Conservation (phyloP, 441 rosid genomes). For the Erodium texanum region DNA sequence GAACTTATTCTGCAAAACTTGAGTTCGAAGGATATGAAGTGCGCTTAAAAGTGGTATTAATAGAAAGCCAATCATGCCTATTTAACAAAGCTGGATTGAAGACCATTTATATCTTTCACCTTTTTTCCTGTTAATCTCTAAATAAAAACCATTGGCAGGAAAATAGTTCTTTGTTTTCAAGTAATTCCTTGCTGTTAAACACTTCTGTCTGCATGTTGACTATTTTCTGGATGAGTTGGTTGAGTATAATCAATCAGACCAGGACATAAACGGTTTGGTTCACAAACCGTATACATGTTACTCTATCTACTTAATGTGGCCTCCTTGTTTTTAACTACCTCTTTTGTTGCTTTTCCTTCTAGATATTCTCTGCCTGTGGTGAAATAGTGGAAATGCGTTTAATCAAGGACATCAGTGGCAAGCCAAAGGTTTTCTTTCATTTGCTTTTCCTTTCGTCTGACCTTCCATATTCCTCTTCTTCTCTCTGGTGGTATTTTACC, state of each 20-base stretch:
- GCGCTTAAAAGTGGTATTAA: background rate
- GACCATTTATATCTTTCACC: background rate
- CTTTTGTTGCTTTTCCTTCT: background rate
- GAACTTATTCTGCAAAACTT: background rate
- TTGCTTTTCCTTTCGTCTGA: background rate
- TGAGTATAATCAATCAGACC: background rate
- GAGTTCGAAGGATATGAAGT: background rate
- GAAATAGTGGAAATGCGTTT: conserved; percentile 9
- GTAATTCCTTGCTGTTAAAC: background rate
- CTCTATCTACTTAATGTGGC: background rate
- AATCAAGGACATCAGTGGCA: conserved; percentile 10
- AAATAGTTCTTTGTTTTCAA: background rate
- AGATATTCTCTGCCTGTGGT: conserved; percentile 7
- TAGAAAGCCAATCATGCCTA: background rate
- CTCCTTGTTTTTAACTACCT: background rate
- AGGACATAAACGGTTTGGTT: conserved; percentile 1
- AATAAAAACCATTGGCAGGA: background rate
- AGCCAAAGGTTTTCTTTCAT: conserved; percentile 7
- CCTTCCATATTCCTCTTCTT: background rate
- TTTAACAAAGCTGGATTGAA: background rate
- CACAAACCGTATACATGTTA: background rate
- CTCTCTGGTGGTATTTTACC: background rate
- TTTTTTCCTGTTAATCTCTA: background rate
- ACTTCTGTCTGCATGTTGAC: background rate
- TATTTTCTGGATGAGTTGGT: background rate